Base-by-base conservation (phyloP, 2,329 filamentous ascomycete genomes). In the Fusarium lateritium region DNA sequence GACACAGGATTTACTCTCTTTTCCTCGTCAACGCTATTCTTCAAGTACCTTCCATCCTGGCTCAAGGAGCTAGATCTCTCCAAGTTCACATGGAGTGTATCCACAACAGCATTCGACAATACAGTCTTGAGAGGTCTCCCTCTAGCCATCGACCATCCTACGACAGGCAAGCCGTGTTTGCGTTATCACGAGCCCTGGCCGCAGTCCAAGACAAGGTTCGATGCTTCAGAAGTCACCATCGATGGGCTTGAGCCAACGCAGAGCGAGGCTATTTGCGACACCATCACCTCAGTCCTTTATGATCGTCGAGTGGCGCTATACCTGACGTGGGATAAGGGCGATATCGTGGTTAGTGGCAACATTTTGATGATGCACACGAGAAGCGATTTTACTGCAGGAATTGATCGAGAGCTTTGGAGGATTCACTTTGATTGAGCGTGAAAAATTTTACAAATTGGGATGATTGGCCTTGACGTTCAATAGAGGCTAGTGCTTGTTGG, bases 111-210 rank as follows among this genome's bases (percentile, higher is more conserved):
- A 1, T 88, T 87, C 52, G 77, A 82, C 68, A 73, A 80, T 4
- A 81, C 82, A 0, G 77, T 76, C 4, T 73, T 87, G n/a, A 76
- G 67, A 4, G 78, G 79, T 2, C 75, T 88, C 0, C 83, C 82
- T 0, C 71, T 88, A 6, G 76, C 86, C 0, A 62, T 81, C 2
- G 69, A 77, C 0, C 85, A 88, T 57, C 84, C 83, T 0, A 76
- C 76, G 0, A 86, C 83, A 0, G 79, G 77, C 0, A 76, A 78
- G 14, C 81, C 84, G 0, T 88, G 86, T 66, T 69, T 89, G 7
- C 82, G 85, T 22, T 89, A 84, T 71, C 85, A 88, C 60, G 84
- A 88, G 67, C 83, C 84, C 0, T 88, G 85, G 85, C 83, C 84
- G 0, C 77, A 82, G 44, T 79, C 76, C n/a, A 85, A 83, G 74